Conservation (phyloP, 139 green algal species). For the Ettlia oleoabundans region DNA sequence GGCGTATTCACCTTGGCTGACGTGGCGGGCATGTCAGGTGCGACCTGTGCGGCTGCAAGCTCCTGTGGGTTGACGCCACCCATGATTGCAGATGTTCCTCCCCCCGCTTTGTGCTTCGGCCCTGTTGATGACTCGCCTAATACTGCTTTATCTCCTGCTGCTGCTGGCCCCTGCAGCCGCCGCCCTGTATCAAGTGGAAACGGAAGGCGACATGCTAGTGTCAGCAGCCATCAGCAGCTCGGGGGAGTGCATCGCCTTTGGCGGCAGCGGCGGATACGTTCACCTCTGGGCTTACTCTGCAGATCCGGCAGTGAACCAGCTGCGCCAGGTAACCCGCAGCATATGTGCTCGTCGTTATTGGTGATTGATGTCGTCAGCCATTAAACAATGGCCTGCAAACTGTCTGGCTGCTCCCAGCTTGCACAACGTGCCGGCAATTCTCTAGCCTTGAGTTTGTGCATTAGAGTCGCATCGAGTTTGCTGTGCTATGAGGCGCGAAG, state of each 20-base stretch:
- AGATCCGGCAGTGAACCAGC: slow-evolving; percentile 6
- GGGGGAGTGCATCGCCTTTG: slow-evolving; percentile 80
- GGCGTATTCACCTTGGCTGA: slow-evolving; percentile 76
- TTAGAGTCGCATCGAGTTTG: too few relatives aligned
- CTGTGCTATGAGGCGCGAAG: too few relatives aligned
- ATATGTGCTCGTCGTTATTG: neutral
- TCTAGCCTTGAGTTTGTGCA: too few relatives aligned
- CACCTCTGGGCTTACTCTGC: slow-evolving; percentile 75
- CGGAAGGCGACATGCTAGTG: slow-evolving; percentile 64
- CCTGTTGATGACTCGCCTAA: neutral
- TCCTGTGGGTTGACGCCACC: too few relatives aligned
- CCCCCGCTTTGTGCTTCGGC: too few relatives aligned
- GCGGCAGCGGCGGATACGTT: slow-evolving; percentile 75
- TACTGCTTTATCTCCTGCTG: neutral
- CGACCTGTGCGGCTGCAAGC: neutral
- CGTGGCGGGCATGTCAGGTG: slow-evolving; percentile 29
- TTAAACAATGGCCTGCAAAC: too few relatives aligned
- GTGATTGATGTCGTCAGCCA: too few relatives aligned
- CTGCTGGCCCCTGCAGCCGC: neutral
- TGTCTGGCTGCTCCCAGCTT: too few relatives aligned
- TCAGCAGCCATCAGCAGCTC: slow-evolving; percentile 47
- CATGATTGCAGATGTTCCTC: too few relatives aligned
- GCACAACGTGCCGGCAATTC: too few relatives aligned
- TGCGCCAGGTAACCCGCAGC: slow-evolving; percentile 1
- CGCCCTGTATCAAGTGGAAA: slow-evolving; percentile 56